Percentiles rank a stretch among this genome's conserved stretches.
Evolutionary conservation across 352 stramenopile species (phyloP).

Genomic region (Aphanomyces cochlioides): DNA sequence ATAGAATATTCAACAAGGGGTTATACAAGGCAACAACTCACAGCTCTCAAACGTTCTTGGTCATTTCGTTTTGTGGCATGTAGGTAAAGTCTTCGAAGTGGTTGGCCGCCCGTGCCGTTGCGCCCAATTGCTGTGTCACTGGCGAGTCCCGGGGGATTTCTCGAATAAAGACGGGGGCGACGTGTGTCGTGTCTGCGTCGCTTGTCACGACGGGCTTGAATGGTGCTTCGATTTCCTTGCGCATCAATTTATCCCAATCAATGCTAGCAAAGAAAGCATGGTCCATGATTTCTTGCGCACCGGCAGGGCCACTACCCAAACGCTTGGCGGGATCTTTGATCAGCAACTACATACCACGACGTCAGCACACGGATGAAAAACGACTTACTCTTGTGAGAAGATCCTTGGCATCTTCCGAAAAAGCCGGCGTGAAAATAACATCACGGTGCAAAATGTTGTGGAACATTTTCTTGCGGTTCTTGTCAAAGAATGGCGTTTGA

Average conservation of each 20-base stretch:
- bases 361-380: not conserved
- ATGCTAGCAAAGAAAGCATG: constrained; percentile 86
- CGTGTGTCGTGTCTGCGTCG: constrained; percentile 78
- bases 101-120: constrained; percentile 73
- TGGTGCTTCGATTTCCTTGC: constrained; percentile 76
- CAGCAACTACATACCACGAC: constrained; percentile 47
- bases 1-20: constrained; percentile 2
- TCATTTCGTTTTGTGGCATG: constrained; percentile 52
- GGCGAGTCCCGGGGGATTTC: constrained; percentile 85
- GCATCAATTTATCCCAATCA: constrained; percentile 77
- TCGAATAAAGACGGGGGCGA: constrained; percentile 84
- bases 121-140: constrained; percentile 77
- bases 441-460: constrained; percentile 90
- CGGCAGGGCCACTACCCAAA: constrained; percentile 69
- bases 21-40: constrained; percentile 17
- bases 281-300: constrained; percentile 87
- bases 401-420: constrained; percentile 85
- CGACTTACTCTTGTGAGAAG: constrained; percentile 54
- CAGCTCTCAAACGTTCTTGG: constrained; percentile 9
- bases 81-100: constrained; percentile 94
- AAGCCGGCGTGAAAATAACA: constrained; percentile 80
- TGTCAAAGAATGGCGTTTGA: constrained; percentile 92
- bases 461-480: constrained; percentile 94
- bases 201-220: constrained; percentile 85
- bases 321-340: constrained; percentile 78